Evolutionary conservation across 148 eudicot species (phyloP), one percentile per base, ranked within the genome.

Genomic region (Camellia lanceoleosa): DNA sequence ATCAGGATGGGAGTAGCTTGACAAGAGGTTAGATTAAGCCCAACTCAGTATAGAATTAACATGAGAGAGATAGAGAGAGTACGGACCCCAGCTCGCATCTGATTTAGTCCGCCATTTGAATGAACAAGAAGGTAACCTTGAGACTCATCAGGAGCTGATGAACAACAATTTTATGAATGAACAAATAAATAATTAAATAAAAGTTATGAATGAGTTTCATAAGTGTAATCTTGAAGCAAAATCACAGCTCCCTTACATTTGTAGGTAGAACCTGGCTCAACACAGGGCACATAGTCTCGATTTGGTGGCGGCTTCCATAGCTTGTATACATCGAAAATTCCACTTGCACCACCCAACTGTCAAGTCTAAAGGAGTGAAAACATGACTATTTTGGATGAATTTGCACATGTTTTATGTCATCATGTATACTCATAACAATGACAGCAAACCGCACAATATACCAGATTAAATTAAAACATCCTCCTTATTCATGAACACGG

Each of bases 41-140:
- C 9, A 14, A 3, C 56, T n/a, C 0, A 49, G 14, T 49, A 51
- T 0, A 1, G 43, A 18, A 15, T 8, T 13, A 4, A 69, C 52
- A 72, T 11, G 2, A 73, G 19, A 74, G 63, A 20, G 47, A 49
- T 20, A 73, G 74, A 79, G 56, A 68, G 63, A 51, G 79, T 44
- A 87, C 89, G 41, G 15, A 95, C 99, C 94, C 99, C 99, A 68
- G 97, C 97, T 79, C 99, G 91, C 99, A 95, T 95, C 88, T 95
- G 99, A 86, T 95, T 95, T 70, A 95, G 97, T 68, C 99, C 99
- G 8, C 99, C 99, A 90, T 95, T 95, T 79, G 97, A 83, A 82
- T 95, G 90, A 76, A 95, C 99, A 86, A 95, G 91, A 77, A 95
- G 91, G 88, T 90, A 95, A 30, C 95, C 89, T 42, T 73, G 83